A percentile compares a stretch with the other conserved stretches of the same genome.
Evolutionary conservation across 2,329 filamentous ascomycete genomes (phyloP).

Genomic region (Colletotrichum tofieldiae): DNA sequence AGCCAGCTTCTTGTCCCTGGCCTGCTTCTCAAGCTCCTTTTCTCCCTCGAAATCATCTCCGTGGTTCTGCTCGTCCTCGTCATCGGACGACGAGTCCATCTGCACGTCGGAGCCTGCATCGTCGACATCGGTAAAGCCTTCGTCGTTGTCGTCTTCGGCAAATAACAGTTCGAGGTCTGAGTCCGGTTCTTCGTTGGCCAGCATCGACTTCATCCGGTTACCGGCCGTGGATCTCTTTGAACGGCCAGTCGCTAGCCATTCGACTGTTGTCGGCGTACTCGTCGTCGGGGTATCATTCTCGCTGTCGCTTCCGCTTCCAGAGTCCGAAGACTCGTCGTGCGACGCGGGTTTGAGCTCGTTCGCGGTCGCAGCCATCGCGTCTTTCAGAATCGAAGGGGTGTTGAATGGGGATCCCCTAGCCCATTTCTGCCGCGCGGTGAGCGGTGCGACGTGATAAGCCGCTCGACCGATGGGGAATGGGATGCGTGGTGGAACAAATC

Average conservation of each 20-base stretch:
- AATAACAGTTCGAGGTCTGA: slow-evolving; percentile 82
- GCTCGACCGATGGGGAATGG: slow-evolving; percentile 11
- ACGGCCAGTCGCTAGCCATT: slow-evolving; percentile 82
- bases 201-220: slow-evolving; percentile 84
- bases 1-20: slow-evolving; percentile 75
- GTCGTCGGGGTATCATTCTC: slow-evolving; percentile 54
- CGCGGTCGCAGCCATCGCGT: slow-evolving; percentile 40
- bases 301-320: slow-evolving; percentile 50
- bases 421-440: slow-evolving; percentile 30
- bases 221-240: slow-evolving; percentile 86
- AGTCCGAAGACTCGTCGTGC: slow-evolving; percentile 43
- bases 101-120: slow-evolving; percentile 82
- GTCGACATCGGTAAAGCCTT: slow-evolving; percentile 79
- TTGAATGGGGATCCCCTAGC: slow-evolving; percentile 5
- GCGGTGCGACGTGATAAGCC: slow-evolving; percentile 7
- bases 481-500: background rate
- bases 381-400: slow-evolving; percentile 12
- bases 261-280: slow-evolving; percentile 57
- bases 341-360: slow-evolving; percentile 28
- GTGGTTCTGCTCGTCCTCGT: slow-evolving; percentile 81
- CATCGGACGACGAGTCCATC: slow-evolving; percentile 88
- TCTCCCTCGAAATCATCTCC: slow-evolving; percentile 87
- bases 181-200: slow-evolving; percentile 81
- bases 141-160: slow-evolving; percentile 79
- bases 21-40: slow-evolving; percentile 85